Percentiles rank a stretch among this genome's conserved stretches.
These are phyloP conservation scores for Penicillium herquei DNA, from an alignment of 495 filamentous ascomycete species.

Conservation along the genomic window DNA sequence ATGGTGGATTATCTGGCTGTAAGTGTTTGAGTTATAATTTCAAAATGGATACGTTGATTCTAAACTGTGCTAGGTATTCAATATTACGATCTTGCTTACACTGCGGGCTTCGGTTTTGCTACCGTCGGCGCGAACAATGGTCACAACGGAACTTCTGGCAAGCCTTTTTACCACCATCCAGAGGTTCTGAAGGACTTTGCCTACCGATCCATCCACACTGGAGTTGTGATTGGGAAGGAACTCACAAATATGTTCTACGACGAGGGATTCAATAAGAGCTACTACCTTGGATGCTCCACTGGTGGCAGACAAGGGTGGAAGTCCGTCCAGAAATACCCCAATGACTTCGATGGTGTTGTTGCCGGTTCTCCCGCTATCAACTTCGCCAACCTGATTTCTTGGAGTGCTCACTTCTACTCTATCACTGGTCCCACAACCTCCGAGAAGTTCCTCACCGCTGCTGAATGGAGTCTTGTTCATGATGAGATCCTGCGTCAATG, in stretches of 20 bases:
- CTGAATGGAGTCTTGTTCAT: slow-evolving; percentile 51
- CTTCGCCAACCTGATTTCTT: slow-evolving; percentile 51
- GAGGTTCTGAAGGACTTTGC: slow-evolving; percentile 53
- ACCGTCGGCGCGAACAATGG: slow-evolving; percentile 57
- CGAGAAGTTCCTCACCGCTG: slow-evolving; percentile 49
- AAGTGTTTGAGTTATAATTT: slow-evolving; percentile 12
- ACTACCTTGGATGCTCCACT: slow-evolving; percentile 58
- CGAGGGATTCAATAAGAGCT: slow-evolving; percentile 43
- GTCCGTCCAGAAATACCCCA: slow-evolving; percentile 47
- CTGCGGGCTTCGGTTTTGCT: slow-evolving; percentile 51
- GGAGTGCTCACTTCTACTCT: slow-evolving; percentile 53
- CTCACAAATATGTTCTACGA: slow-evolving; percentile 49
- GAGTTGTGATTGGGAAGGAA: slow-evolving; percentile 51
- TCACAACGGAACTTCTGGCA: slow-evolving; percentile 53
- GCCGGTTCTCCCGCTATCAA: slow-evolving; percentile 55
- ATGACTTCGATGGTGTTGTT: slow-evolving; percentile 66
- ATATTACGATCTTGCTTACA: slow-evolving; percentile 45
- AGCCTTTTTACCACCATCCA: slow-evolving; percentile 49
- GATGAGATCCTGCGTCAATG: slow-evolving; percentile 64
- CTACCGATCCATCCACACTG: slow-evolving; percentile 49
- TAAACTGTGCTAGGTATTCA: slow-evolving; percentile 36
- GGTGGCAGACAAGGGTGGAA: slow-evolving; percentile 56
- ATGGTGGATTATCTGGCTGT: slow-evolving; percentile 57
- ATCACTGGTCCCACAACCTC: slow-evolving; percentile 47
- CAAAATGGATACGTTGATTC: too few relatives aligned